Base-by-base conservation (phyloP, 2,329 filamentous ascomycete species). In the Microcyclospora tardicrescens region DNA sequence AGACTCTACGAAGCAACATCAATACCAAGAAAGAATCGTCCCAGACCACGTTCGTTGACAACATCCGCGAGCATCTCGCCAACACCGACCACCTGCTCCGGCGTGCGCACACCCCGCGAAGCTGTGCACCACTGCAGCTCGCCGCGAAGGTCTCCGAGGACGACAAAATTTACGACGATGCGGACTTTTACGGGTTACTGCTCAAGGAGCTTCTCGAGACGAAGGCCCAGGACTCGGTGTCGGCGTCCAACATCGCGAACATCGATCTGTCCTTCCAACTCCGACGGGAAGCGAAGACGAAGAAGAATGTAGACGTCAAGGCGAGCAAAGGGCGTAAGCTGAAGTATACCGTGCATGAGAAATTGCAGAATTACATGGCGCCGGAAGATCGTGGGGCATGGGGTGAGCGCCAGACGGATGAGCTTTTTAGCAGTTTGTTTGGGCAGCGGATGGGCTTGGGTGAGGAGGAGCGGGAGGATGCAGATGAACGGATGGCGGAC, bases 321-420 rank as follows among this genome's bases (percentile, higher is more conserved):
- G 91, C 91, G 0, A 93, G 84, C 58, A 96, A 96, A 63, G 91
- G 91, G 5, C 71, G 91, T 36, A 95, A 95, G 66, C 75, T 98
- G 72, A 73, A 85, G 30, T 98, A 89, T 62, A 91, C 84, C 12
- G 85, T 95, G 34, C 87, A 96, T 57, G 89, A 96, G 66, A 96
- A 96, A 67, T 62, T 98, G 55, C 84, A 94, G 65, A 95, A 95
- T 61, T 96, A 96, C 57, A 95, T 95, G 86, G 87, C 87, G 10
- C 79, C 86, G 0, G 85, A 95, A 59, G 83, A 93, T 57, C 70
- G 84, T 38, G 72, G 81, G 3, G 63, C 61, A 12, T 98, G 91
- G 91, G 82, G 84, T 44, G 77, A 81, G 48, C 72, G 75, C 43
- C 85, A 87, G 39, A 76, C 85, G 42, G 84, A 91, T 46, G 68